Evolutionary conservation across 352 stramenopile species (phyloP), one percentile per base, ranked within the genome.

Genomic region (Phytophthora chlamydospora): DNA sequence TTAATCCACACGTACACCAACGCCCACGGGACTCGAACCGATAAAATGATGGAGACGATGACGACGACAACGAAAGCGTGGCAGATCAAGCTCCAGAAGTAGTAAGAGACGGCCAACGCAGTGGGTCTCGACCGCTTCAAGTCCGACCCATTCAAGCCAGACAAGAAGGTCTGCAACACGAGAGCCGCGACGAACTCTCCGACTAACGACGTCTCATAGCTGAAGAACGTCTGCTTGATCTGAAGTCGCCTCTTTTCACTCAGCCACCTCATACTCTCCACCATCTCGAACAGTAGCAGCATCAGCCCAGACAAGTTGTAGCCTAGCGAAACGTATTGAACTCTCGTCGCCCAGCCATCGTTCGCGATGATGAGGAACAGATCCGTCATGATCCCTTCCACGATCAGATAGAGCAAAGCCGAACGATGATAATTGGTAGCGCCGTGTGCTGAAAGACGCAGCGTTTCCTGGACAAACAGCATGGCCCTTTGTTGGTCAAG

Each of bases 301-400:
- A 47, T 39, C 6, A 57, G 36, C 24, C 49, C 49, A 6, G 49
- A 57, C 4, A 57, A 16, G 12, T 57, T 57, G 27, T 57, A 57
- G 14, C 49, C 49, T 0, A 48, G 27, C n/a, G 49, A 57, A 3
- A 57, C 49, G 24, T 57, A 57, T 33, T 57, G 49, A 9, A 44
- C 24, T 47, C 19, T 39, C 1, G 36, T 32, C 16, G 38, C 16
- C 49, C 35, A 46, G 24, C 49, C 49, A 40, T 57, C 49, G 36
- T 57, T 57, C n/a, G 36, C 49, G 19, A 57, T 57, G 13, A 57
- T 57, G 14, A 57, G 49, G n/a, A 57, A 57, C 36, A 57, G 17
- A 34, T 57, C 49, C 9, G 49, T 57, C 49, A 57, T 48, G 27
- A 47, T 31, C 0, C 49, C 39, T 36, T 55, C 47, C 7, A 55